Conservation (phyloP, 345 rosid genomes). For the Eutrema heterophyllum region DNA sequence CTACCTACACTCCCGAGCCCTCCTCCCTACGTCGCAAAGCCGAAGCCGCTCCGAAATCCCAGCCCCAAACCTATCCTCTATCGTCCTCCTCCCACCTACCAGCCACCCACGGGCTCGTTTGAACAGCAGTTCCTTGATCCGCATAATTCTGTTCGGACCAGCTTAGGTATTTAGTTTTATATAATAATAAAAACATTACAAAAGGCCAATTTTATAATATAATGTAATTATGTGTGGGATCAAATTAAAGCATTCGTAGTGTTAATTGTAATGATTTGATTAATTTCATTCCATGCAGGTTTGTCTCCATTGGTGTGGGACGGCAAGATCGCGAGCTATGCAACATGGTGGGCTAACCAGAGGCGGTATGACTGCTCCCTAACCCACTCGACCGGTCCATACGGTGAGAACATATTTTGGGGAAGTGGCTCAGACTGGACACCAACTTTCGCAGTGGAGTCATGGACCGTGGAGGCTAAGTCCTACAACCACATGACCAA, state of each 20-base stretch:
- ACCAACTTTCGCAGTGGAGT: conserved; percentile 56
- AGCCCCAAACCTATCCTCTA: conserved; percentile 28
- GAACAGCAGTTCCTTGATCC: conserved; percentile 54
- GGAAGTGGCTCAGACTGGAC: conserved; percentile 75
- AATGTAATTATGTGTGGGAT: not conserved
- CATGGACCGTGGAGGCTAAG: conserved; percentile 60
- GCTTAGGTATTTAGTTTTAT: conserved; percentile 18
- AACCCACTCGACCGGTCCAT: conserved; percentile 73
- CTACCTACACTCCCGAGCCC: conserved; percentile 1
- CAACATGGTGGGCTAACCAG: conserved; percentile 50
- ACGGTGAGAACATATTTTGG: conserved; percentile 92
- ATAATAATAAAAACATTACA: not conserved
- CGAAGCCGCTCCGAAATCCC: conserved; percentile 6
- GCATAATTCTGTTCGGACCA: conserved; percentile 53
- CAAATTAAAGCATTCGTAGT: not conserved
- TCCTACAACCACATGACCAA: conserved; percentile 53
- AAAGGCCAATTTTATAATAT: not conserved
- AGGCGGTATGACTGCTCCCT: conserved; percentile 60
- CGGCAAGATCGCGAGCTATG: conserved; percentile 41
- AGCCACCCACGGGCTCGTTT: conserved; percentile 24
- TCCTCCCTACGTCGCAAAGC: conserved; percentile 8
- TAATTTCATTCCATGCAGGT: conserved; percentile 23
- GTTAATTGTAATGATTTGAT: not conserved
- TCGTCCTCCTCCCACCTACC: conserved; percentile 20
- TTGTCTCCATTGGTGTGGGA: conserved; percentile 64